Evolutionary conservation across 208 protist genomes (phyloP).

Genomic region (Novymonas esmeraldas): DNA sequence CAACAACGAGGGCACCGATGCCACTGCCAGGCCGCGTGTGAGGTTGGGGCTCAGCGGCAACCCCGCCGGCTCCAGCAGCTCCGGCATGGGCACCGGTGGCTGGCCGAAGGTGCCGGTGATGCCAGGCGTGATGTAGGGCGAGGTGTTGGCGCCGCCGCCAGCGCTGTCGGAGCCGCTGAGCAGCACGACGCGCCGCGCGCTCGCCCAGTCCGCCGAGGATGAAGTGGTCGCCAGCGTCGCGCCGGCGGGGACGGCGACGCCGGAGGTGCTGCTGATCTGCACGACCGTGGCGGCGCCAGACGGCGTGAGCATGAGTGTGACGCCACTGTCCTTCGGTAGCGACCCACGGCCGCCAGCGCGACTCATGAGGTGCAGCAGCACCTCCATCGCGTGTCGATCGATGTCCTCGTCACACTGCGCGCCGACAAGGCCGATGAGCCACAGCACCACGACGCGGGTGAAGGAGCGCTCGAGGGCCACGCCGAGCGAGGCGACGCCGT

Average conservation of each 20-base stretch:
- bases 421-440: constrained; percentile 46
- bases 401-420: constrained; percentile 71
- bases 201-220: constrained; percentile 11
- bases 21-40: not conserved
- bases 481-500: constrained; percentile 16
- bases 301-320: constrained; percentile 20
- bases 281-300: constrained; percentile 18
- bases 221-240: not conserved
- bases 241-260: constrained; percentile 9
- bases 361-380: constrained; percentile 56
- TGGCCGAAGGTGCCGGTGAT: not conserved
- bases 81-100: not conserved
- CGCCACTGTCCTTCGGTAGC: constrained; percentile 41
- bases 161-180: not conserved
- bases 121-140: not conserved
- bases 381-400: constrained; percentile 60
- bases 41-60: too few relatives aligned
- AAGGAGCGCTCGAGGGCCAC: constrained; percentile 43
- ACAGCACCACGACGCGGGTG: constrained; percentile 55
- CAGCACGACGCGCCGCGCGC: not conserved
- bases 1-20: too few relatives aligned
- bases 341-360: constrained; percentile 34
- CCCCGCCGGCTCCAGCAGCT: not conserved
- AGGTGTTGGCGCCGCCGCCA: not conserved
- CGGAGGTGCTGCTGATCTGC: constrained; percentile 16